These are phyloP conservation scores for Penicillium coffeae DNA, from an alignment of 495 filamentous ascomycete species.

Conservation along the genomic window DNA sequence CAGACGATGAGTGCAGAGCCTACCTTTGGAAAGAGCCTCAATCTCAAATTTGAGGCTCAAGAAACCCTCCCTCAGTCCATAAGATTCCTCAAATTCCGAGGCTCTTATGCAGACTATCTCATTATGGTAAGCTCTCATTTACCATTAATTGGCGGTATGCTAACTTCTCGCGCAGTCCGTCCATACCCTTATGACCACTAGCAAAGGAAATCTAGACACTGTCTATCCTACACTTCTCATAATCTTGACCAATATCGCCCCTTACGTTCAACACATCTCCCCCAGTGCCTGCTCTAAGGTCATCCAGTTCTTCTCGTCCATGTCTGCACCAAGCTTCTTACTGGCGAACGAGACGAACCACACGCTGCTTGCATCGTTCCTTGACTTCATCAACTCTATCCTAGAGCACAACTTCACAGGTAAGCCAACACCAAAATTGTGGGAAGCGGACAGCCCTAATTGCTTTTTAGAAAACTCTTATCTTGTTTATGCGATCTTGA, in stretches of 20 bases:
- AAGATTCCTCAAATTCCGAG: conserved; percentile 76
- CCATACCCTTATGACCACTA: conserved; percentile 84
- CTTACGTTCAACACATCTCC: conserved; percentile 74
- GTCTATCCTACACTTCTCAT: conserved; percentile 91
- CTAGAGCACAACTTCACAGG: conserved; percentile 87
- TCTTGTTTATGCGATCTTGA: conserved; percentile 76
- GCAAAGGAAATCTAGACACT: conserved; percentile 84
- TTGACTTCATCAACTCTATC: conserved; percentile 89
- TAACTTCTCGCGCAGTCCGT: conserved; percentile 61
- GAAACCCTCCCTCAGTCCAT: conserved; percentile 80
- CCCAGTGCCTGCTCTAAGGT: conserved; percentile 74
- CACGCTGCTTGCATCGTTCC: conserved; percentile 68
- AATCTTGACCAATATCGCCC: conserved; percentile 87
- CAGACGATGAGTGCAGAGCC: conserved; percentile 93
- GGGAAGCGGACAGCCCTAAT: too few species aligned
- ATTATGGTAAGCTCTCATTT: conserved; percentile 58
- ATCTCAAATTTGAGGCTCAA: conserved; percentile 84
- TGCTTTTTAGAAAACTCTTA: conserved; percentile 65
- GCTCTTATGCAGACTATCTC: conserved; percentile 90
- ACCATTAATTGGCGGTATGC: not conserved
- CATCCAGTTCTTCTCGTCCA: conserved; percentile 84
- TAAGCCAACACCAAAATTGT: too few species aligned
- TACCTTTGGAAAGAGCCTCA: conserved; percentile 86
- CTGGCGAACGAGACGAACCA: conserved; percentile 95
- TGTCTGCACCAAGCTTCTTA: conserved; percentile 94